Evolutionary conservation across 306 rosid species (phyloP).

Genomic region (Dryas alaskensis): DNA sequence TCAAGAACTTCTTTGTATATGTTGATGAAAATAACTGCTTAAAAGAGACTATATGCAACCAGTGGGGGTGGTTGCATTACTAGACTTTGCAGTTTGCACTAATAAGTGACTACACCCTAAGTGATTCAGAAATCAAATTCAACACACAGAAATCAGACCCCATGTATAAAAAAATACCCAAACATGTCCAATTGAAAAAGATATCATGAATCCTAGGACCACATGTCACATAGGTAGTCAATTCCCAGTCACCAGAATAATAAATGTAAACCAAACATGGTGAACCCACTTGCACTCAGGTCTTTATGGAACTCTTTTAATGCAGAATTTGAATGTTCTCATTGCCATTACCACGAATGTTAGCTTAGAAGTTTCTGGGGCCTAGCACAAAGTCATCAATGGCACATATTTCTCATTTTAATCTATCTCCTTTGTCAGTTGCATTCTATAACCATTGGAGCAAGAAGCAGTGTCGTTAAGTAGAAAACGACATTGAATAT

Average conservation of each 20-base stretch:
- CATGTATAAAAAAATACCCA: neutral
- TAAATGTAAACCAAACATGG: slow-evolving; percentile 4
- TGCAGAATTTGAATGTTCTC: neutral
- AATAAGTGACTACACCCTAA: neutral
- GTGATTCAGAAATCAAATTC: slow-evolving; percentile 7
- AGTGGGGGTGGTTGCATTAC: neutral
- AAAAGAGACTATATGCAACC: neutral
- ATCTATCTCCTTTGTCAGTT: too few relatives aligned
- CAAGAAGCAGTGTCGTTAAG: too few relatives aligned
- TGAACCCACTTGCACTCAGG: neutral
- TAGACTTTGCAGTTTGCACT: neutral
- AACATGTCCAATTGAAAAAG: slow-evolving; percentile 3
- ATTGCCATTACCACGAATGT: neutral
- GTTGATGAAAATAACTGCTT: too few relatives aligned
- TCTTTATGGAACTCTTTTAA: neutral
- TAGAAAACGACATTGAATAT: too few relatives aligned
- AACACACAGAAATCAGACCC: neutral
- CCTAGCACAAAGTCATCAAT: too few relatives aligned
- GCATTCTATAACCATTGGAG: too few relatives aligned
- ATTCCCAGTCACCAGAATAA: slow-evolving; percentile 8
- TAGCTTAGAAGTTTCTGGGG: too few relatives aligned
- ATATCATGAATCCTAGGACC: slow-evolving; percentile 11
- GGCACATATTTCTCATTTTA: too few relatives aligned
- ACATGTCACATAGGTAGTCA: slow-evolving; percentile 3
- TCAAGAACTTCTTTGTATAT: too few relatives aligned